Base-by-base conservation (phyloP, 257 asterid species). In the Parsonsia alboflavescens region DNA sequence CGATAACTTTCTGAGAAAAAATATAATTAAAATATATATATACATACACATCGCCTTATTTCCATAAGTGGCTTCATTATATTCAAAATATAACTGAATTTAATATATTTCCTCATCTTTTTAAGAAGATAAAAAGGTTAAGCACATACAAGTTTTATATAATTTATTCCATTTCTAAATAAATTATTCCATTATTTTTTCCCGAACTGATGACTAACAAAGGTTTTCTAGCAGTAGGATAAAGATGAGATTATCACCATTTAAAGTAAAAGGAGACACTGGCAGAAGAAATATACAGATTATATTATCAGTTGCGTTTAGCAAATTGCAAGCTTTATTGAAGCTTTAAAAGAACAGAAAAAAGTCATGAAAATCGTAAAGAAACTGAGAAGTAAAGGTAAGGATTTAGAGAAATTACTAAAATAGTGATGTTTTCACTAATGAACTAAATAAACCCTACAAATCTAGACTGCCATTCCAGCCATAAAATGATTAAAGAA, bases 401-500 rank as follows among this genome's bases (percentile, higher is more conserved):
- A 63, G 33, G 11, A 63, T 30, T 3, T 62, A 16, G 68, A 62
- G 44, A 19, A 39, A 33, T 2, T 33, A 63, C 11, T 33, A 17
- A 24, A 24, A 22, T 9, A 24, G 30, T 57, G 36, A 54, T 21
- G 7, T 54, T 21, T 21, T 54, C 39, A 54, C 13, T 21, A 54
- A 11, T 54, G 8, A 42, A 57, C 11, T 28, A 28, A 33, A 15
- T 11, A 70, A 67, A 54, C 64, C 74, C 70, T 66, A 64, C 4
- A 41, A 52, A 48, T 63, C 46, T 0, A 65, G n/a, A 8, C 22
- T 17, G 58, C 26, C 10, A 22, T 5, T 54, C 80, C 21, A 77
- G 81, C 74, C 72, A 77, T 73, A 52, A 76, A 82, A 77, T 6
- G 75, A 82, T 78, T 84, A 54, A 82, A 28, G 21, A 69, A 54